Percentiles rank a stretch among this genome's conserved stretches.
Conservation (phyloP, 768 basidiomycete genomes). For the Pleurotus tuoliensis region DNA sequence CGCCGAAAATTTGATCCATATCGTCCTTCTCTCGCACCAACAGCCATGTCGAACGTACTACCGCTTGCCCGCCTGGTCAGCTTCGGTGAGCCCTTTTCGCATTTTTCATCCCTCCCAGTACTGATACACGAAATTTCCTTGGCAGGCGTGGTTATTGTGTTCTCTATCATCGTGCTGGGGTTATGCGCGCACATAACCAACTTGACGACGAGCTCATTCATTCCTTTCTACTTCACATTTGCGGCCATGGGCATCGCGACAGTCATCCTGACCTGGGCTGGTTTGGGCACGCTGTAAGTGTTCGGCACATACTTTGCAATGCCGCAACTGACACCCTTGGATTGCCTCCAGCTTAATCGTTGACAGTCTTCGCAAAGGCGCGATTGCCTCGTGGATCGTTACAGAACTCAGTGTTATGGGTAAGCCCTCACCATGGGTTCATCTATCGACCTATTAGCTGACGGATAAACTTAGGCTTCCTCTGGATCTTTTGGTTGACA, state of each 20-base stretch:
- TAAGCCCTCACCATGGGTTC: slow-evolving; percentile 14
- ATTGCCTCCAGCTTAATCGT: slow-evolving; percentile 26
- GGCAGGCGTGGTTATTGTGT: slow-evolving; percentile 15
- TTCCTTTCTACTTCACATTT: slow-evolving; percentile 24
- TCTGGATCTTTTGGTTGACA: slow-evolving; percentile 4
- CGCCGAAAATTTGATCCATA: neutral
- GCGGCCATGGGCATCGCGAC: slow-evolving; percentile 33
- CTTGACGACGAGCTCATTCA: slow-evolving; percentile 15
- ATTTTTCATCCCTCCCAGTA: neutral
- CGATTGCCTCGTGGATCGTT: slow-evolving; percentile 32
- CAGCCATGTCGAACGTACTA: slow-evolving; percentile 15
- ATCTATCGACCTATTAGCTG: too few species aligned
- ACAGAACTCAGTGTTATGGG: slow-evolving; percentile 37
- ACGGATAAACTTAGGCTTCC: neutral
- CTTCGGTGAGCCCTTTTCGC: slow-evolving; percentile 13
- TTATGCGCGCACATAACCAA: slow-evolving; percentile 21
- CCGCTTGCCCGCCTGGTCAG: slow-evolving; percentile 14
- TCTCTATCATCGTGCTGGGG: slow-evolving; percentile 25
- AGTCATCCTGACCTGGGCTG: slow-evolving; percentile 32
- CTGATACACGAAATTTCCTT: neutral
- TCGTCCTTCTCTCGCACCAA: neutral
- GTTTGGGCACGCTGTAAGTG: slow-evolving; percentile 27
- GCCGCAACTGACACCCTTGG: neutral
- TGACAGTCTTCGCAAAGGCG: slow-evolving; percentile 30
- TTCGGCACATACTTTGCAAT: neutral